Evolutionary conservation across 2,329 filamentous ascomycete genomes (phyloP).

Genomic region (Apiospora saccharicola): DNA sequence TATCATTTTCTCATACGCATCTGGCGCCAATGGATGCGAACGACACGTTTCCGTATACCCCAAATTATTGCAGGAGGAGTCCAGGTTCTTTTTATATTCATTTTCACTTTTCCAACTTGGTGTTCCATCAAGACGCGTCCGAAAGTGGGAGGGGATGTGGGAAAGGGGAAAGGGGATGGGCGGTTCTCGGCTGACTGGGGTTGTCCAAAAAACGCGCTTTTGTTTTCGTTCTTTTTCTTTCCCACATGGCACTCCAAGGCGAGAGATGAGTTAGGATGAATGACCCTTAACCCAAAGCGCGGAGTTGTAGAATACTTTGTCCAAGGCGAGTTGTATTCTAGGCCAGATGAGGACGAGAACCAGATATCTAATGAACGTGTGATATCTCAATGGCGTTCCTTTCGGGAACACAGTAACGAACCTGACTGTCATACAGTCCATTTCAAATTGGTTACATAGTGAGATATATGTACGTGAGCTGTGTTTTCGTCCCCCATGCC

Average conservation of each 20-base stretch:
- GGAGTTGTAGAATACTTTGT: slow-evolving; percentile 17
- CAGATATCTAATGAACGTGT: background rate
- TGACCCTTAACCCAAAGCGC: background rate
- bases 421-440: background rate
- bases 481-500: no score
- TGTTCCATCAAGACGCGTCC: background rate
- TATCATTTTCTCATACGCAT: slow-evolving; percentile 21
- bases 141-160: background rate
- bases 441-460: background rate
- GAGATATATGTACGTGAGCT: background rate
- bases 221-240: background rate
- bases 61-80: slow-evolving; percentile 19
- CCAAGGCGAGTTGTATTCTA: background rate
- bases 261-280: slow-evolving; percentile 7
- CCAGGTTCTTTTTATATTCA: background rate
- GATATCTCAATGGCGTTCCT: background rate
- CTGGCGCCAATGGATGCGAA: slow-evolving; percentile 15
- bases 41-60: slow-evolving; percentile 21
- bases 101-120: background rate
- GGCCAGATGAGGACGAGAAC: background rate
- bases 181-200: background rate
- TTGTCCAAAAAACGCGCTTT: background rate
- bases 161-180: background rate
- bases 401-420: background rate
- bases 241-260: background rate